phyloP scores from a whole-genome alignment of 176 grass and related monocot species.

The Puccinellia tenuiflora region DNA sequence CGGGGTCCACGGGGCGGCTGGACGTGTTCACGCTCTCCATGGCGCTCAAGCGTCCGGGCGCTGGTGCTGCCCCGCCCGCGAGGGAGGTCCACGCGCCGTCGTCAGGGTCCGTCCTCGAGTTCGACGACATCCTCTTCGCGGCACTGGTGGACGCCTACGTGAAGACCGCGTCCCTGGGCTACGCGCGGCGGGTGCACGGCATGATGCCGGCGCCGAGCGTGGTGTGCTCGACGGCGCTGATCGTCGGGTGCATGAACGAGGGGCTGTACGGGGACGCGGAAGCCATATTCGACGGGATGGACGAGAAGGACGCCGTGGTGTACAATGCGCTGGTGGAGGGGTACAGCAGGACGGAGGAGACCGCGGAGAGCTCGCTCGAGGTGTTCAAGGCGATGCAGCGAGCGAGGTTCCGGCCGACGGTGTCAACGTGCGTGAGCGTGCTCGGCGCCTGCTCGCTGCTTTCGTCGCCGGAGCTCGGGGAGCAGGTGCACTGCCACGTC shows the following conservation, averaged over 20 bases:
- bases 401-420: constrained; percentile 31
- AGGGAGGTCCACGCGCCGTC: constrained; percentile 62
- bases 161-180: constrained; percentile 42
- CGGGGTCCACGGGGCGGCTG: constrained; percentile 28
- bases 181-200: constrained; percentile 47
- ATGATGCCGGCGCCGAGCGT: constrained; percentile 31
- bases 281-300: constrained; percentile 37
- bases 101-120: constrained; percentile 27
- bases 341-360: constrained; percentile 53
- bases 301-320: constrained; percentile 50
- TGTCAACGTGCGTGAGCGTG: constrained; percentile 69
- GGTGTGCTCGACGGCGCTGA: constrained; percentile 67
- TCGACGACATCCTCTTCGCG: constrained; percentile 55
- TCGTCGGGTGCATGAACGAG: constrained; percentile 74
- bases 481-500: constrained; percentile 73
- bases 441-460: constrained; percentile 69
- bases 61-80: constrained; percentile 14
- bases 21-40: constrained; percentile 75
- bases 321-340: constrained; percentile 86
- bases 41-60: constrained; percentile 61
- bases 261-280: constrained; percentile 45
- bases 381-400: constrained; percentile 60
- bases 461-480: constrained; percentile 51
- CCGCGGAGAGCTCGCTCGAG: constrained; percentile 40
- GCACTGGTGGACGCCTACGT: constrained; percentile 79